Evolutionary conservation across 768 basidiomycete genomes (phyloP).

Genomic region (Termitomyces sp.): DNA sequence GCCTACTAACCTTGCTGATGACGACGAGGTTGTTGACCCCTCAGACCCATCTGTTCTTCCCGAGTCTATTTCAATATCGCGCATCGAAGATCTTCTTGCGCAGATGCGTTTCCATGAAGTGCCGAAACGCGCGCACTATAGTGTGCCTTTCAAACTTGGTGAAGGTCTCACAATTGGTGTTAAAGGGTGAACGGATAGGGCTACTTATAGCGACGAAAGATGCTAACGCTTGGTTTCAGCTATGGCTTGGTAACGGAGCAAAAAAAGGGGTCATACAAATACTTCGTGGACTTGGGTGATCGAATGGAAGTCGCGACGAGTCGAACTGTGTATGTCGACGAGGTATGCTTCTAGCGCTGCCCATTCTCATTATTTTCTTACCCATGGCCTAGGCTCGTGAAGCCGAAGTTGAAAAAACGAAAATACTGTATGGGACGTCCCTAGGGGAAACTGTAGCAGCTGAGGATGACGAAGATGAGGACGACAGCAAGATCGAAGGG

Average conservation of each 20-base stretch:
- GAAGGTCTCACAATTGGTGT: constrained; percentile 71
- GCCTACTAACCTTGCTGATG: constrained; percentile 44
- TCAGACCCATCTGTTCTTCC: constrained; percentile 46
- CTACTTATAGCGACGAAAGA: not conserved
- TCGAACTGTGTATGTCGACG: constrained; percentile 72
- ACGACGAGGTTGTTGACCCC: constrained; percentile 36
- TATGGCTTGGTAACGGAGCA: constrained; percentile 89
- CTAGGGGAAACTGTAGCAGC: constrained; percentile 27
- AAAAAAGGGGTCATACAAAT: constrained; percentile 75
- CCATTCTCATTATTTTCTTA: not conserved
- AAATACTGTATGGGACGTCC: constrained; percentile 40
- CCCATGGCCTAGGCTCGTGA: constrained; percentile 30
- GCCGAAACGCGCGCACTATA: constrained; percentile 80
- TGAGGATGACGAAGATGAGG: constrained; percentile 34
- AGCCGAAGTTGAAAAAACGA: constrained; percentile 38
- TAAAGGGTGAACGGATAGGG: constrained; percentile 52
- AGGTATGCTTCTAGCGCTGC: constrained; percentile 39
- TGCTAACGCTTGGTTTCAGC: constrained; percentile 30
- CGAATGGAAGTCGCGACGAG: constrained; percentile 70
- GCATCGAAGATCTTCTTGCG: constrained; percentile 69
- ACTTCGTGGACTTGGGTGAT: constrained; percentile 77
- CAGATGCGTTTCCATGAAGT: constrained; percentile 82
- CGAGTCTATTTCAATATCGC: constrained; percentile 68
- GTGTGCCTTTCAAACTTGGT: constrained; percentile 74
- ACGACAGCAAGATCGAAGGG: constrained; percentile 29